Evolutionary conservation across 345 rosid genomes (phyloP).

Genomic region (Alliaria petiolata): DNA sequence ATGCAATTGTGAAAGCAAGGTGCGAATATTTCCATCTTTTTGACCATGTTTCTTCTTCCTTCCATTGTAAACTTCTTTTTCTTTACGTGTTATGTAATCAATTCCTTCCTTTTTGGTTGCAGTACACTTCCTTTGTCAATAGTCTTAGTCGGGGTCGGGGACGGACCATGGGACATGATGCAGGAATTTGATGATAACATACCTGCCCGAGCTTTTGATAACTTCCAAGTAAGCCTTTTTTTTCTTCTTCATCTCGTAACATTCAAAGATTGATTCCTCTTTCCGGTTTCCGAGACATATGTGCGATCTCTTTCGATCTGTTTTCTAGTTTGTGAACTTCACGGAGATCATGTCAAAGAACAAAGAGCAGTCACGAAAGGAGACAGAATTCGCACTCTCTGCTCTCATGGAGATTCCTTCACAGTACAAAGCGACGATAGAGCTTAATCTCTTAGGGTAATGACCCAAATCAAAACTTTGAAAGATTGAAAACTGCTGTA

Average conservation of each 20-base stretch:
- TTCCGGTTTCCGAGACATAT: background rate
- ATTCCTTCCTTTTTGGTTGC: background rate
- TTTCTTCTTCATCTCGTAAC: background rate
- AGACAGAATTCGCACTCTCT: conserved; percentile 84
- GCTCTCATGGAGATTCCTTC: conserved; percentile 96
- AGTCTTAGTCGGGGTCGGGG: conserved; percentile 90
- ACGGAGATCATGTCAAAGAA: conserved; percentile 88
- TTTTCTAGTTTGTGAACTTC: conserved; percentile 86
- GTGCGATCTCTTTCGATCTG: background rate
- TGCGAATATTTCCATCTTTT: conserved; percentile 16
- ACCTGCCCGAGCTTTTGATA: conserved; percentile 93
- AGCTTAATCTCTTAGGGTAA: conserved; percentile 81
- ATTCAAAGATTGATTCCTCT: no score
- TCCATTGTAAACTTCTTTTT: background rate
- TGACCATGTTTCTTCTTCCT: background rate
- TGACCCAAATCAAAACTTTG: background rate
- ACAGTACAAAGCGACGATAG: conserved; percentile 90
- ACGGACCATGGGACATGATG: conserved; percentile 99
- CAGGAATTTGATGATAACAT: conserved; percentile 95
- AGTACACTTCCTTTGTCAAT: conserved; percentile 77
- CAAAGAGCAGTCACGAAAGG: conserved; percentile 53
- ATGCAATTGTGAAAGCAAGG: conserved; percentile 96
- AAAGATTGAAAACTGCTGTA: background rate
- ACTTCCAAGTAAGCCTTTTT: conserved; percentile 67
- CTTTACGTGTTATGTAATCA: background rate